These are phyloP conservation scores for Wickerhamomyces silvicola DNA, from an alignment of 805 yeast species.

Conservation along the genomic window DNA sequence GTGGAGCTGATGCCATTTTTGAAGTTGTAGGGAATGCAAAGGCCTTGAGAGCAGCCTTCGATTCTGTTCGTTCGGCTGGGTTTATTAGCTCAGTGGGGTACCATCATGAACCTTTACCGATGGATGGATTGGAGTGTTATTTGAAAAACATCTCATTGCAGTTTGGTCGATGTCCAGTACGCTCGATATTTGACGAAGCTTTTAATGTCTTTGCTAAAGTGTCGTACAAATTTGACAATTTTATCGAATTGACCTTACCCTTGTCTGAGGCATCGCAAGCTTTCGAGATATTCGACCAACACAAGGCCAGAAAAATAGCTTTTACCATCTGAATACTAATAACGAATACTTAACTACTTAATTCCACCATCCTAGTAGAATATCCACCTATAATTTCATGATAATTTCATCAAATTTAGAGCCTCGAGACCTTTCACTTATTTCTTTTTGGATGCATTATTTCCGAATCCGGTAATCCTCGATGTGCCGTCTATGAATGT, in stretches of 20 bases:
- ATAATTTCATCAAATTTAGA: too few relatives aligned
- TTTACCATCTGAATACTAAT: too few relatives aligned
- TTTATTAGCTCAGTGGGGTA: slow-evolving; percentile 53
- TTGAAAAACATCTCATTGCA: slow-evolving; percentile 49
- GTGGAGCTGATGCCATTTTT: slow-evolving; percentile 55
- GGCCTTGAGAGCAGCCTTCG: slow-evolving; percentile 46
- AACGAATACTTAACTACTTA: not conserved
- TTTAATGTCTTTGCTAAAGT: slow-evolving; percentile 39
- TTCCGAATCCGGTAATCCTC: not conserved
- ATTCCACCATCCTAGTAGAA: not conserved
- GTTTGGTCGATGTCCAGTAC: slow-evolving; percentile 59
- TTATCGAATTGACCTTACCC: slow-evolving; percentile 42
- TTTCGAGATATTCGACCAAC: slow-evolving; percentile 46
- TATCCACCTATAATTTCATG: not conserved
- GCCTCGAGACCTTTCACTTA: too few relatives aligned
- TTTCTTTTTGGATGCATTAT: too few relatives aligned
- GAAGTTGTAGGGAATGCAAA: slow-evolving; percentile 53
- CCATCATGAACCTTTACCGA: slow-evolving; percentile 52
- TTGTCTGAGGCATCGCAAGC: slow-evolving; percentile 40
- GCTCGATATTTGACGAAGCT: slow-evolving; percentile 49
- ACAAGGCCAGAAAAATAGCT: slow-evolving; percentile 49
- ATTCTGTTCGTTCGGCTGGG: slow-evolving; percentile 51
- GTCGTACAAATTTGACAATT: slow-evolving; percentile 39
- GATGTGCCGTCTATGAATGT: slow-evolving; percentile 1
- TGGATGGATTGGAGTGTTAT: slow-evolving; percentile 51